Conservation (phyloP, 805 yeast genomes). For the Lipomyces mesembrius region DNA sequence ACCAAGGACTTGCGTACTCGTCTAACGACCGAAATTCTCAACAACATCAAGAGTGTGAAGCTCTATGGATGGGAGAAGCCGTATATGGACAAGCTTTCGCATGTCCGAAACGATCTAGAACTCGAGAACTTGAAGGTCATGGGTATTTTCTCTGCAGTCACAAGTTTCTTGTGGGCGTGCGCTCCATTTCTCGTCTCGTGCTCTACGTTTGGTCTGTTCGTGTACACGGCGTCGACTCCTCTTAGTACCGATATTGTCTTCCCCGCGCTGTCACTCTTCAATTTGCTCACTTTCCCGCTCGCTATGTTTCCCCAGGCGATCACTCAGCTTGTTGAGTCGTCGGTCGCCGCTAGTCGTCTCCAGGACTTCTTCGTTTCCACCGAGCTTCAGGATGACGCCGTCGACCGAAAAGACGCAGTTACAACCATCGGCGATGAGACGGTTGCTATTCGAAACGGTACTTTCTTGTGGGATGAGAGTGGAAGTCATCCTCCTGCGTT, state of each 20-base stretch:
- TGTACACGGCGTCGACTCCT: constrained; percentile 63
- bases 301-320: constrained; percentile 91
- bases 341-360: constrained; percentile 61
- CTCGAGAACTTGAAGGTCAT: constrained; percentile 78
- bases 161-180: constrained; percentile 76
- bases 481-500: constrained; percentile 73
- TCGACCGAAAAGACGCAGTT: constrained; percentile 63
- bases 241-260: constrained; percentile 86
- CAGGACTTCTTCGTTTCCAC: constrained; percentile 67
- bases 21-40: constrained; percentile 81
- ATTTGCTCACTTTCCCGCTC: constrained; percentile 86
- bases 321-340: constrained; percentile 83
- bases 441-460: constrained; percentile 46
- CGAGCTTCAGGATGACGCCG: constrained; percentile 84
- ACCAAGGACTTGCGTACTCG: constrained; percentile 94
- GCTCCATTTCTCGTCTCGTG: constrained; percentile 91
- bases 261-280: constrained; percentile 86
- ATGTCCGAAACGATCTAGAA: constrained; percentile 82
- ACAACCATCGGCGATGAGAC: constrained; percentile 67
- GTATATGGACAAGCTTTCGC: constrained; percentile 68
- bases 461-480: constrained; percentile 67
- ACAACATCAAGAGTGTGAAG: constrained; percentile 89
- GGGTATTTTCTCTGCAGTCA: constrained; percentile 71
- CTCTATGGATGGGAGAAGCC: constrained; percentile 96
- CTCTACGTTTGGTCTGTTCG: constrained; percentile 83